Percentiles rank a stretch among this genome's conserved stretches.
phyloP scores from a whole-genome alignment of 148 eudicot species.

The Persicaria tinctoria region DNA sequence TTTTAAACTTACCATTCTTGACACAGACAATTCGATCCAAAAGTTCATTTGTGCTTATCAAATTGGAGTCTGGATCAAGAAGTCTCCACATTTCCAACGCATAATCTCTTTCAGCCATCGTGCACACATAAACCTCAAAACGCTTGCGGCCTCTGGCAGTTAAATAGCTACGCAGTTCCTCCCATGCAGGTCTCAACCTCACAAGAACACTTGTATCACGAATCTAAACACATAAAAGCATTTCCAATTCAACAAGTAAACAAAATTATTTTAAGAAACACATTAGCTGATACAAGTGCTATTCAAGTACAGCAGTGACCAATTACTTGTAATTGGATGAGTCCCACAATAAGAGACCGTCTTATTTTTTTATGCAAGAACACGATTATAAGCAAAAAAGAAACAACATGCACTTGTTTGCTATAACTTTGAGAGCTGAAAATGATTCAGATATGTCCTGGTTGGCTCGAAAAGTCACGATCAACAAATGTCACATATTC shows the following conservation, averaged over 20 bases:
- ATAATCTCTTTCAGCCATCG: conserved; percentile 99
- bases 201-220: conserved; percentile 99
- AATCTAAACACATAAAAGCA: conserved; percentile 36
- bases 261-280: not conserved
- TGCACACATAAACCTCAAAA: conserved; percentile 97
- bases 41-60: conserved; percentile 63
- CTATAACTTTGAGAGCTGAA: not conserved
- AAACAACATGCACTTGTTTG: not conserved
- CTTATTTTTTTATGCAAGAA: not conserved
- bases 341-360: no score
- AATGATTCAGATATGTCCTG: not conserved
- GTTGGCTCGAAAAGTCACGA: not conserved
- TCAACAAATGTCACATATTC: not conserved
- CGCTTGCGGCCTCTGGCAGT: conserved; percentile 98
- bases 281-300: not conserved
- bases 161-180: conserved; percentile 88
- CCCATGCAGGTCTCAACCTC: conserved; percentile 99
- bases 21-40: conserved; percentile 94
- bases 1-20: conserved; percentile 58
- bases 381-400: not conserved
- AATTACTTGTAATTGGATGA: not conserved
- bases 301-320: not conserved
- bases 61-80: conserved; percentile 93
- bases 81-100: conserved; percentile 99
- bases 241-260: not conserved